Evolutionary conservation across 805 yeast genomes (phyloP).

Genomic region (Saccharomycopsis schoenii): DNA sequence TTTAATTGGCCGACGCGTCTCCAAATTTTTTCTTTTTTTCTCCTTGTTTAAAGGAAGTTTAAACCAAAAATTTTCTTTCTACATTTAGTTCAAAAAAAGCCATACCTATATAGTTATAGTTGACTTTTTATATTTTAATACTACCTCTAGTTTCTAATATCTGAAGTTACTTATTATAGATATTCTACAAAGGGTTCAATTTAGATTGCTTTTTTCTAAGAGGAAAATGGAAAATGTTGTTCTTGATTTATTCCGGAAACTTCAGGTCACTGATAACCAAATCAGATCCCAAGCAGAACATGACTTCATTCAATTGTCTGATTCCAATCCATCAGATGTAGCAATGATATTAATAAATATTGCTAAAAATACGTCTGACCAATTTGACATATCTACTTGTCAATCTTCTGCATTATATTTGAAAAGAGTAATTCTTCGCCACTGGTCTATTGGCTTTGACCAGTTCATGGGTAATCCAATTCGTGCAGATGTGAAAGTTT

Average conservation of each 20-base stretch:
- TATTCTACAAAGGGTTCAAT: no score
- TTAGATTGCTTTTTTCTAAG: not conserved
- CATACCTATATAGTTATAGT: no score
- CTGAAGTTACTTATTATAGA: not conserved
- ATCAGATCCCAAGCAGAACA: constrained; percentile 45
- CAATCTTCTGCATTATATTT: constrained; percentile 61
- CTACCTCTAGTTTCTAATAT: no score
- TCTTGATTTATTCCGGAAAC: constrained; percentile 21
- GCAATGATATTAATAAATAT: constrained; percentile 34
- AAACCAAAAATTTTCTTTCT: no score
- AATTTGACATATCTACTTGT: constrained; percentile 29
- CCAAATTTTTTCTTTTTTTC: not conserved
- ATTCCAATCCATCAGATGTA: constrained; percentile 39
- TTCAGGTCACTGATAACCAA: constrained; percentile 40
- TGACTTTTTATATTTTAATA: no score
- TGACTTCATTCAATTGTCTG: constrained; percentile 33
- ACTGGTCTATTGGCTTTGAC: constrained; percentile 80
- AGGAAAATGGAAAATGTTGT: constrained; percentile 10
- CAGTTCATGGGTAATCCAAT: constrained; percentile 63
- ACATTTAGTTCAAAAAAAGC: no score
- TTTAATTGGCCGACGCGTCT: not conserved
- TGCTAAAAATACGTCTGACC: constrained; percentile 24
- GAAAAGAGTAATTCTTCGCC: constrained; percentile 56
- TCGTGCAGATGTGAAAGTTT: constrained; percentile 38
- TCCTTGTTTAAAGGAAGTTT: not conserved